Conservation (phyloP, 2,329 filamentous ascomycete genomes). For the Penicillium vulpinum region DNA sequence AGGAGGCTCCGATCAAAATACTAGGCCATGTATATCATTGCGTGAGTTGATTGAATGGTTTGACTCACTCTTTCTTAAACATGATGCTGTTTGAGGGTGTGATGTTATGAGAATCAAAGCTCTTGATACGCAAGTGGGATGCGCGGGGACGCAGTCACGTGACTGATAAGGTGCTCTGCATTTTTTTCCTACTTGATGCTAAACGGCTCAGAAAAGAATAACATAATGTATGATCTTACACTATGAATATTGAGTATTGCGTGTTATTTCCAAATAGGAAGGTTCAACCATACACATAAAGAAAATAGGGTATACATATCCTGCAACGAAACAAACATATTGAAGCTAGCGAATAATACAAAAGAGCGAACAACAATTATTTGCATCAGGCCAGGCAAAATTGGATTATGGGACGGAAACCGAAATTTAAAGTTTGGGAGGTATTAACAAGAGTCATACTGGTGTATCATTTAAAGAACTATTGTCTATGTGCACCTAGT, state of each 20-base stretch:
- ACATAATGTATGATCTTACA: not conserved
- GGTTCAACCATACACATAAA: not conserved
- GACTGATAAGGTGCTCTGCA: not conserved
- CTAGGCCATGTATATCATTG: not conserved
- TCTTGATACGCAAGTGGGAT: conserved; percentile 23
- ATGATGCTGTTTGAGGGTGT: conserved; percentile 50
- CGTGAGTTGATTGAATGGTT: not conserved
- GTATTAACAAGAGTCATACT: not conserved
- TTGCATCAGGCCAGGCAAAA: not conserved
- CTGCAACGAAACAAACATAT: too few relatives aligned
- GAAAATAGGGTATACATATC: not conserved
- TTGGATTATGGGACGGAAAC: not conserved
- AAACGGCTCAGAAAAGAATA: not conserved
- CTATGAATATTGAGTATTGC: not conserved
- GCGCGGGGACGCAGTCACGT: conserved; percentile 27
- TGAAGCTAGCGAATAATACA: not conserved
- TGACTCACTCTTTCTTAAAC: conserved; percentile 87
- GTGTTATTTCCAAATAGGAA: not conserved
- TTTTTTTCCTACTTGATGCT: conserved; percentile 16
- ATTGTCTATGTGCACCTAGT: conserved; percentile 29
- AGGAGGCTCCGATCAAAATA: not conserved
- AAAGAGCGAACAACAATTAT: not conserved
- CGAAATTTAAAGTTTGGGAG: not conserved
- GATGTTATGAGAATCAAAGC: conserved; percentile 8
- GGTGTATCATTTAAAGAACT: conserved; percentile 17